These are phyloP conservation scores for Chlorella sp. DNA, from an alignment of 139 green algal genomes.

Conservation along the genomic window DNA sequence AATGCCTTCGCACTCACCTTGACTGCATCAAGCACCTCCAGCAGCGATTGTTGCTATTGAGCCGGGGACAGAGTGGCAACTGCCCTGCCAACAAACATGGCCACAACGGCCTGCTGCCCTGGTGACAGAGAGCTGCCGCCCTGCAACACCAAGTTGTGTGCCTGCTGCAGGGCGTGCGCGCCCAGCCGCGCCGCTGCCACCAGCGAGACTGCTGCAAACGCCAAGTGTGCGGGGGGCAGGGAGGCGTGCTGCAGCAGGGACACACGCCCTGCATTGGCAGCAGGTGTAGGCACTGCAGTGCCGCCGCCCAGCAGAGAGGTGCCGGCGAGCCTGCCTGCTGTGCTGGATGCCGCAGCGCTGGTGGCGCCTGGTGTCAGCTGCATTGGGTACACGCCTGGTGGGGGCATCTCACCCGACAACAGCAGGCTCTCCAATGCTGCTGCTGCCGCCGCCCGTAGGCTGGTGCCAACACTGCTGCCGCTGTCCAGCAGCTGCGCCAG, in stretches of 20 bases:
- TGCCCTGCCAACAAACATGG: background rate
- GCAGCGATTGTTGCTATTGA: background rate
- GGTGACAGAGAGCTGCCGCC: background rate
- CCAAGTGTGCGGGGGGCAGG: background rate
- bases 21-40: background rate
- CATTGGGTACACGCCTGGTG: background rate
- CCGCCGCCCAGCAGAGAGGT: background rate
- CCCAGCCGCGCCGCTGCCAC: background rate
- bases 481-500: background rate
- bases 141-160: background rate
- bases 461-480: too few relatives aligned
- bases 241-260: background rate
- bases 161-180: background rate
- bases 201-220: background rate
- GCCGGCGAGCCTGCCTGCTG: background rate
- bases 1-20: background rate
- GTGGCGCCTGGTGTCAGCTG: background rate
- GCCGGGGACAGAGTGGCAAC: background rate
- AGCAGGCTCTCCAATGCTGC: background rate
- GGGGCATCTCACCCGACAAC: background rate
- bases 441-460: background rate
- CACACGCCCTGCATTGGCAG: background rate
- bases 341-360: background rate
- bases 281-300: background rate
- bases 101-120: background rate